These are phyloP conservation scores for Chlamydomonas schloesseri DNA, from an alignment of 139 green algal species.

Conservation along the genomic window DNA sequence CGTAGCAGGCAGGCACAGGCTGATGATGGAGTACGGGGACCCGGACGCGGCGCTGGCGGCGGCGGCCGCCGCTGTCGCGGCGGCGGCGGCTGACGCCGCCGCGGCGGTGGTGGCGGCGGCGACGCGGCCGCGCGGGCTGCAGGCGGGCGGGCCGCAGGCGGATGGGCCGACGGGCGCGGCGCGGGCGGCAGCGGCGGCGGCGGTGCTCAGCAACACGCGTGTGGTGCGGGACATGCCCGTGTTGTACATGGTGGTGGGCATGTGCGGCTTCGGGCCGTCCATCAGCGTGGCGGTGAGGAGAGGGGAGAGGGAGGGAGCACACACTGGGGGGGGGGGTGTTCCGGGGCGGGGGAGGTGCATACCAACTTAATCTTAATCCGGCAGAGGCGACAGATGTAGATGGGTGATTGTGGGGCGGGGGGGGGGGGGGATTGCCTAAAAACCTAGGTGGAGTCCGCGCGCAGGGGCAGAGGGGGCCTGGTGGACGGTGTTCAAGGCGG, in stretches of 20 bases:
- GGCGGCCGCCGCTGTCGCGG: neutral
- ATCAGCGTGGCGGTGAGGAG: neutral
- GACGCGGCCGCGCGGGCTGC: neutral
- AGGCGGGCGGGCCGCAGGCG: neutral
- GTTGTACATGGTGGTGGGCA: conserved; percentile 31
- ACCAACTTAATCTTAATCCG: too few species aligned
- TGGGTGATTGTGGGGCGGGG: too few species aligned
- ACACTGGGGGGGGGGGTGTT: too few species aligned
- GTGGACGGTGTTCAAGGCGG: too few species aligned
- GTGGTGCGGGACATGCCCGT: conserved; percentile 20
- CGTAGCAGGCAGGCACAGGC: too few species aligned
- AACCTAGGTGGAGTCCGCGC: too few species aligned
- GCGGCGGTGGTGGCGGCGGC: neutral
- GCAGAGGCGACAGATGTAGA: too few species aligned
- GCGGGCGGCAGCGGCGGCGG: neutral
- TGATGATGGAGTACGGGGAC: too few species aligned
- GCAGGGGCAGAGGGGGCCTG: too few species aligned
- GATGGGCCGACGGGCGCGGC: neutral
- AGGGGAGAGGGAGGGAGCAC: too few species aligned
- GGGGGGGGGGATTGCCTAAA: too few species aligned
- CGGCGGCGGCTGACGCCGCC: neutral
- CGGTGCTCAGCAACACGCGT: neutral
- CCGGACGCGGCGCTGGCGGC: neutral
- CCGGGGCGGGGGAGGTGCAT: too few species aligned
- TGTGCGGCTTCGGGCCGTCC: neutral